Evolutionary conservation across 179 eudicot genomes (phyloP), one percentile per base, ranked within the genome.

Genomic region (Corrigiola litoralis): DNA sequence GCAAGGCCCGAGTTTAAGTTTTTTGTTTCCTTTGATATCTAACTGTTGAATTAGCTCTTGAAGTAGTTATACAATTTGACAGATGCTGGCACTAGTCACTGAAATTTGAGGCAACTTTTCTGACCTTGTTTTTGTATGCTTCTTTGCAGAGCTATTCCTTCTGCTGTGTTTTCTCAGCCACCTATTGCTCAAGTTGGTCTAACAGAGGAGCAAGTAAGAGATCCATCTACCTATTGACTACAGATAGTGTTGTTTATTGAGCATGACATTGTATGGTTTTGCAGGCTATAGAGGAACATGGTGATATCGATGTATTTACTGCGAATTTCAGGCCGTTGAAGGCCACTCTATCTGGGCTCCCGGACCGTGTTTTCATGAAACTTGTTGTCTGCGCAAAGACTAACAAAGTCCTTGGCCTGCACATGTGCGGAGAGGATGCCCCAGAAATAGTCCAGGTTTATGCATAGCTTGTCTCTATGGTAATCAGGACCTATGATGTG

Each of bases 91-190:
- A 21, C 61, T 37, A 17, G 48, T 36, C 61, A 1, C 42, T 50
- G 44, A 33, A 52, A 42, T 49, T 14, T 16, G 13, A 21, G 4
- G 32, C 61, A 51, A 55, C 40, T 63, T 58, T 44, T 70, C n/a
- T 68, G 37, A 69, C 46, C 41, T 36, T 56, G 36, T 81, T 65
- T 37, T 48, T 56, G 54, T 85, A 46, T 48, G 61, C 37, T 6
- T 55, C 51, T 68, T 56, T 63, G 61, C 80, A 94, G 99, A 76
- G 91, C 87, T 74, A 83, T 94, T 48, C 96, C 99, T 32, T 79
- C 94, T 61, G 97, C 99, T 65, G 99, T 94, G 53, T 90, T 94
- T 79, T 90, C 95, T 55, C 97, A 94, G 81, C 99, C 99, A 70
- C 97, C 97, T 25, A 86, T 86, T 55, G 96, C 96, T 42, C 94